These are phyloP conservation scores for Hydnum rufescens DNA, from an alignment of 768 basidiomycete species.

Conservation along the genomic window DNA sequence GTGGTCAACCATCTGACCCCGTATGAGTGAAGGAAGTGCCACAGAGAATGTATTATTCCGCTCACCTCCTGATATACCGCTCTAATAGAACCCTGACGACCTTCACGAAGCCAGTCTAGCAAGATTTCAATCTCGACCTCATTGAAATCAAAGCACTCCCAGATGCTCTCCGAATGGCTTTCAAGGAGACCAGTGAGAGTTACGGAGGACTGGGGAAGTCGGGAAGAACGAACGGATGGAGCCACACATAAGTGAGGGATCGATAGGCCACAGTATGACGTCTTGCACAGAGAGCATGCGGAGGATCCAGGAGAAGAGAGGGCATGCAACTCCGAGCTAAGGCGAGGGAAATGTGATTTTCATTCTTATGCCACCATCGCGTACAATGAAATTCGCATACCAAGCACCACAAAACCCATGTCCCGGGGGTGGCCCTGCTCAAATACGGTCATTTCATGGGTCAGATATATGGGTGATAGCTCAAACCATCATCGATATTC, in stretches of 20 bases:
- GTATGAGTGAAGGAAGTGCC: not conserved
- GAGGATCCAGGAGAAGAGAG: constrained; percentile 55
- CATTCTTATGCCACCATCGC: too few species aligned
- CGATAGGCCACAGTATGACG: constrained; percentile 65
- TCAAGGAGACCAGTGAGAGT: constrained; percentile 60
- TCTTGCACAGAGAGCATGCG: constrained; percentile 66
- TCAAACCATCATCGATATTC: constrained; percentile 47
- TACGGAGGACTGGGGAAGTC: constrained; percentile 41
- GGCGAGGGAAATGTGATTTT: not conserved
- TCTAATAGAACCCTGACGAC: constrained; percentile 32
- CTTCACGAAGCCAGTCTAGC: constrained; percentile 54
- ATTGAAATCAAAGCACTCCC: constrained; percentile 64
- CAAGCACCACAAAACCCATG: constrained; percentile 71
- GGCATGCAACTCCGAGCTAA: constrained; percentile 57
- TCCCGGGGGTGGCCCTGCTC: constrained; percentile 35
- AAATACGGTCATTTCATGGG: not conserved
- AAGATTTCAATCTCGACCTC: constrained; percentile 66
- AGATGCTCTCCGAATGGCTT: constrained; percentile 25
- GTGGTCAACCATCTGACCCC: constrained; percentile 7
- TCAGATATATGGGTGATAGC: not conserved
- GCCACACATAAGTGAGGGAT: constrained; percentile 58
- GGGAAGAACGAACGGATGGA: constrained; percentile 32
- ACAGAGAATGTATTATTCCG: not conserved
- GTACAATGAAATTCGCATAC: constrained; percentile 20
- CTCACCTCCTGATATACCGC: not conserved